Evolutionary conservation across 2,329 filamentous ascomycete genomes (phyloP), one percentile per base, ranked within the genome.

Genomic region (Penicillium olsonii): DNA sequence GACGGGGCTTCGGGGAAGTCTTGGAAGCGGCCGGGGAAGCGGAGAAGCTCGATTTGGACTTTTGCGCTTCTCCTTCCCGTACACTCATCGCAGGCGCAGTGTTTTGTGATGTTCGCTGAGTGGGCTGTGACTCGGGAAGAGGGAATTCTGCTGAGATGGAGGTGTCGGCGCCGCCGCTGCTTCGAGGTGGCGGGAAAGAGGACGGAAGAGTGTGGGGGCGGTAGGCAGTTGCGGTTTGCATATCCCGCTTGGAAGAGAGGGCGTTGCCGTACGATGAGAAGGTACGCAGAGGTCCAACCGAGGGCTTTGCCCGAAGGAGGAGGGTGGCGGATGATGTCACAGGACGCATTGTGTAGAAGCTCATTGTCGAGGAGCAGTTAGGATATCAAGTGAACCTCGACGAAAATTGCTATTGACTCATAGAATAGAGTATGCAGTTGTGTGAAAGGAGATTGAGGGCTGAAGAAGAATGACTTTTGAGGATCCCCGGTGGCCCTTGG

Each of bases 51-150:
- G 81, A 74, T 63, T 83, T 84, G 27, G 83, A 74, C 65, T 84
- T 86, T 66, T 91, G 87, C 2, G 85, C 83, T 66, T 88, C 85
- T 38, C 71, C 69, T 67, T 91, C 87, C 20, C 78, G 72, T 18
- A 85, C 59, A 51, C 78, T 78, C 22, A 78, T 62, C n/a, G 68
- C 72, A 2, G 67, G 63, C 5, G 62, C 56, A 52, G 62, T 68
- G 57, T 60, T 60, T 50, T 71, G 68, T 37, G 66, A 62, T 11
- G 67, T 54, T 35, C 68, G 62, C 55, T 72, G 75, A 27, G 76
- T 72, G n/a, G 76, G 70, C 42, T 72, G 71, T n/a, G 72, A 74
- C 40, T 76, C 75, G 57, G 78, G 75, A 53, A 75, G 70, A 43
- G 78, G 70, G 57, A 74, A 71, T 31, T 73, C 74, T 31, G 78